Conservation (phyloP, 2,329 filamentous ascomycete genomes). For the Aspergillus amoenus region DNA sequence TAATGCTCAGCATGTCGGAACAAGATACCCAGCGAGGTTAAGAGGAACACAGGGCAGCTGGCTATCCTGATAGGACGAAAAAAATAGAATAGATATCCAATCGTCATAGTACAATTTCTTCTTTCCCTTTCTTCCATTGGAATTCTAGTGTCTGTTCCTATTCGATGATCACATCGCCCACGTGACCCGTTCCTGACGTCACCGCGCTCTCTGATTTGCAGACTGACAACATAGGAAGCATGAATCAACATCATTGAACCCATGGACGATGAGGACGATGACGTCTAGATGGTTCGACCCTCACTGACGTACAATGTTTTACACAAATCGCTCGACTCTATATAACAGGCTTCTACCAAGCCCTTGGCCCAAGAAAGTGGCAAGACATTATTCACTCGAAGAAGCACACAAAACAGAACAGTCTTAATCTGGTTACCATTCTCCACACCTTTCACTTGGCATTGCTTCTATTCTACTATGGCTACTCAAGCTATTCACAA, state of each 20-base stretch:
- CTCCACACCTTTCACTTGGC: not conserved
- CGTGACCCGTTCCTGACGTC: constrained; percentile 4
- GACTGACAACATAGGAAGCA: not conserved
- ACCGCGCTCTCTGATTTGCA: not conserved
- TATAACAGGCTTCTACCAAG: constrained; percentile 3
- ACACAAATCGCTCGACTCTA: not conserved
- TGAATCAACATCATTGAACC: not conserved
- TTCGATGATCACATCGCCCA: not conserved
- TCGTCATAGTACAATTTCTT: constrained; percentile 1
- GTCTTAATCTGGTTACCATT: not conserved
- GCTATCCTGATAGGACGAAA: constrained; percentile 14
- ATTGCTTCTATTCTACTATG: constrained; percentile 40
- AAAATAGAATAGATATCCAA: constrained; percentile 12
- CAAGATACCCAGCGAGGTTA: not conserved
- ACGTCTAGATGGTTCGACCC: not conserved
- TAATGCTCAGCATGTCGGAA: not conserved
- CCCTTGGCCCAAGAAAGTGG: not conserved
- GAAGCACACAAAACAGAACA: not conserved
- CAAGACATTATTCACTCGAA: not conserved
- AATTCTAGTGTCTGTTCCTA: not conserved
- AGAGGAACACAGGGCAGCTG: constrained; percentile 12
- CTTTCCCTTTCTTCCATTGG: not conserved
- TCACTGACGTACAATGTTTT: constrained; percentile 2
- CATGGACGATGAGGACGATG: not conserved
- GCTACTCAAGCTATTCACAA: constrained; percentile 58